Evolutionary conservation across 1,284 basidiomycete genomes (phyloP).

Genomic region (Neonothopanus nambi): DNA sequence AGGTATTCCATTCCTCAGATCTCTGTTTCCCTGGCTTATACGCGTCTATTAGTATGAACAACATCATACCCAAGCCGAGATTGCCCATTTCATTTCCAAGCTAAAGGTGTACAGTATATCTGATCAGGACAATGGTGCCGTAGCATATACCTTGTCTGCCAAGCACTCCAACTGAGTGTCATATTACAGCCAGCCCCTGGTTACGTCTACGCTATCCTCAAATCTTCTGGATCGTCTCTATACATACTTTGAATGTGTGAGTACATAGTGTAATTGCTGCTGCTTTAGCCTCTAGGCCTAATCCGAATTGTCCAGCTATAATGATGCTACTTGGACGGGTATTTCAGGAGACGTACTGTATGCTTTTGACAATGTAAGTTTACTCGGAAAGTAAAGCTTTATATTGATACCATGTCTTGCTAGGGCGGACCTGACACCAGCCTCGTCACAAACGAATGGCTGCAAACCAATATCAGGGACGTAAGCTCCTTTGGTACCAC

Average conservation of each 20-base stretch:
- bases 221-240: slow-evolving; percentile 15
- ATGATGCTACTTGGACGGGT: slow-evolving; percentile 8
- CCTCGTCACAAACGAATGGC: slow-evolving; percentile 16
- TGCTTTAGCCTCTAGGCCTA: neutral
- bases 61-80: slow-evolving; percentile 10
- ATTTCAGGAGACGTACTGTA: slow-evolving; percentile 16
- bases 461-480: slow-evolving; percentile 15
- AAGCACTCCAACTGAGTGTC: no score
- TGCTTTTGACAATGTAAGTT: slow-evolving; percentile 3
- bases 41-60: slow-evolving; percentile 5
- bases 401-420: neutral
- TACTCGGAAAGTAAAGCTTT: neutral
- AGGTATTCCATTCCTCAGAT: neutral
- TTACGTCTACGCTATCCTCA: slow-evolving; percentile 13
- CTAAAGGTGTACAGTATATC: slow-evolving; percentile 16
- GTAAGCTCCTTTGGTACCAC: slow-evolving; percentile 12
- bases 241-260: slow-evolving; percentile 14
- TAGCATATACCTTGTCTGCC: neutral
- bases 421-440: slow-evolving; percentile 15
- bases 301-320: neutral
- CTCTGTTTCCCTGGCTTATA: neutral
- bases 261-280: neutral
- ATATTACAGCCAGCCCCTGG: slow-evolving; percentile 12
- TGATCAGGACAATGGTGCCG: slow-evolving; percentile 15
- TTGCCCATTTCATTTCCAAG: slow-evolving; percentile 11